These are phyloP conservation scores for Aspergillus fischeri DNA, from an alignment of 2,329 filamentous ascomycete species.

Conservation along the genomic window DNA sequence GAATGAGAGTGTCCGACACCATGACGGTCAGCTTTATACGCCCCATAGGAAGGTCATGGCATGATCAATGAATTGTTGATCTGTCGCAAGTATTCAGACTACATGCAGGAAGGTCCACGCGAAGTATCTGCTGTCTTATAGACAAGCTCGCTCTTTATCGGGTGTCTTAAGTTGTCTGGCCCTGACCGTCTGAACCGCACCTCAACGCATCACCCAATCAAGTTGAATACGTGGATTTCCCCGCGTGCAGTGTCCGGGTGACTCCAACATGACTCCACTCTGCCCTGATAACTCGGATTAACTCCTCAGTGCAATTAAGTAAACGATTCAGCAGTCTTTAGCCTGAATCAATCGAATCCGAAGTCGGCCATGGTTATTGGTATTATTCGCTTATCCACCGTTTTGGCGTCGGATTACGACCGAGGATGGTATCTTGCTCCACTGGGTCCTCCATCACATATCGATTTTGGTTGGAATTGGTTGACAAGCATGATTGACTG, in stretches of 20 bases:
- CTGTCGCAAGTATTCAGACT: background rate
- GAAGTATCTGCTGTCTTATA: background rate
- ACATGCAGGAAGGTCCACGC: conserved; percentile 8
- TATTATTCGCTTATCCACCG: background rate
- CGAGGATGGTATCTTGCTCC: background rate
- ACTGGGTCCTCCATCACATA: too few species aligned
- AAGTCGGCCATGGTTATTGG: background rate
- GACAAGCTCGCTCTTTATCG: background rate
- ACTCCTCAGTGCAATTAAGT: background rate
- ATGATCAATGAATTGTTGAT: background rate
- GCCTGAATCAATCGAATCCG: background rate
- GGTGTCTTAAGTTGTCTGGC: background rate
- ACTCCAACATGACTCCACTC: background rate
- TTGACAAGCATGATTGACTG: background rate
- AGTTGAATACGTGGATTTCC: background rate
- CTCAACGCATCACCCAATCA: conserved; percentile 2
- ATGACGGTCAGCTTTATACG: background rate
- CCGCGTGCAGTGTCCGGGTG: conserved; percentile 3
- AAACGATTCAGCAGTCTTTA: background rate
- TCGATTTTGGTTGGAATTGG: too few species aligned
- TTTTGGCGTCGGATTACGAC: background rate
- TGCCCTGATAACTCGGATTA: background rate
- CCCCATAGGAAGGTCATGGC: background rate
- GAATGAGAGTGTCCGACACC: background rate
- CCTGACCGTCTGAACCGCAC: background rate